Percentiles rank a stretch among this genome's conserved stretches.
phyloP scores from a whole-genome alignment of 208 protist species.

The Wallacemonas sp. region DNA sequence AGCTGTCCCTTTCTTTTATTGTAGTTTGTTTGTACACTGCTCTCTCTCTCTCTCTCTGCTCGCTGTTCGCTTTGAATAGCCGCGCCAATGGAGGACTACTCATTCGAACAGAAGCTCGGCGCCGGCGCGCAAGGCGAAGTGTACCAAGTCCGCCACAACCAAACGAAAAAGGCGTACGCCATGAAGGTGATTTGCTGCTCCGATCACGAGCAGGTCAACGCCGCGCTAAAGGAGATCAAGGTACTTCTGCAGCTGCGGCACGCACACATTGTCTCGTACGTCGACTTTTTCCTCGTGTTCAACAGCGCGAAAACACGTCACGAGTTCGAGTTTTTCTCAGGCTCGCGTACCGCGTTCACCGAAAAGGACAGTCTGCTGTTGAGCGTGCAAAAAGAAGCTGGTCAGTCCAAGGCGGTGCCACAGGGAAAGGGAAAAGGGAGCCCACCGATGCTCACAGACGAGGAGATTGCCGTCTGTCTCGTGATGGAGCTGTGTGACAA shows the following conservation, averaged over 20 bases:
- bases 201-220: constrained; percentile 63
- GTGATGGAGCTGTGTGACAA: constrained; percentile 86
- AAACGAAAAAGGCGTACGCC: constrained; percentile 53
- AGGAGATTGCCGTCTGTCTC: constrained; percentile 76
- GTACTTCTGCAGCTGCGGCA: constrained; percentile 77
- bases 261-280: constrained; percentile 80
- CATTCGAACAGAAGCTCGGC: constrained; percentile 58
- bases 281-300: constrained; percentile 87
- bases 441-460: constrained; percentile 21
- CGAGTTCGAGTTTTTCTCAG: constrained; percentile 32
- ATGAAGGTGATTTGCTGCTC: constrained; percentile 85
- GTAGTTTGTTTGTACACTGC: not conserved
- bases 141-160: constrained; percentile 61
- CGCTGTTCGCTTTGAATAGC: constrained; percentile 7
- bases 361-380: constrained; percentile 8
- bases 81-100: constrained; percentile 79
- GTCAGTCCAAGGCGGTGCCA: not conserved
- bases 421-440: not conserved
- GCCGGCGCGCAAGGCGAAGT: constrained; percentile 79
- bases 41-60: not conserved
- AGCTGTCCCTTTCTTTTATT: constrained; percentile 1
- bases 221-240: constrained; percentile 86
- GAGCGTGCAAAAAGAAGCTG: not conserved
- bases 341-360: not conserved
- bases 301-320: constrained; percentile 48